Percentiles rank a stretch among this genome's conserved stretches.
phyloP scores from a whole-genome alignment of 106 monocot genomes.

The Ottelia alismoides region DNA sequence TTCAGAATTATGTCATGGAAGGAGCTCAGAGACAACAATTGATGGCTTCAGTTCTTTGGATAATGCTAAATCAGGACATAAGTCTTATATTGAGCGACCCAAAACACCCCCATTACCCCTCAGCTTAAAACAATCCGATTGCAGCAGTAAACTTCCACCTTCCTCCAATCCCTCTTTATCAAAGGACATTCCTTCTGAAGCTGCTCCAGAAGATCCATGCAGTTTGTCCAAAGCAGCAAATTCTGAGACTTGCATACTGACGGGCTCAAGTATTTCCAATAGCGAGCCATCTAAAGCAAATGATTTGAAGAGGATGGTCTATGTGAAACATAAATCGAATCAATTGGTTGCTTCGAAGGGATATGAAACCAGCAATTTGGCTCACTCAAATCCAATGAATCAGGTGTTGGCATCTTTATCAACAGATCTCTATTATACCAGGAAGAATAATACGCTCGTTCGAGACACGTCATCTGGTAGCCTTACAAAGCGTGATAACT shows the following conservation, averaged over 20 bases:
- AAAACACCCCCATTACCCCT: conserved; percentile 37
- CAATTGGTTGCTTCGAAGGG: conserved; percentile 54
- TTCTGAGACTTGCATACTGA: conserved; percentile 5
- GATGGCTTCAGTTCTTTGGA: too few relatives aligned
- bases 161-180: conserved; percentile 8
- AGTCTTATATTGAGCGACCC: conserved; percentile 36
- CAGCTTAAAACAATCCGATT: conserved; percentile 18
- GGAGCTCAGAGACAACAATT: too few relatives aligned
- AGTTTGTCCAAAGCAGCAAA: conserved; percentile 11
- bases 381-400: conserved; percentile 10
- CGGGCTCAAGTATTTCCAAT: conserved; percentile 2
- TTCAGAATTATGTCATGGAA: too few relatives aligned
- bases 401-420: conserved; percentile 16
- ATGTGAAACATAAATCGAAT: conserved; percentile 53
- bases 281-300: conserved; percentile 15
- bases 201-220: conserved; percentile 9
- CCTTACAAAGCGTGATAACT: too few relatives aligned
- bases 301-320: conserved; percentile 26
- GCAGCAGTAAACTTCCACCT: conserved; percentile 2
- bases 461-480: too few relatives aligned
- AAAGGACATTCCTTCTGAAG: conserved; percentile 13
- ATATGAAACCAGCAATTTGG: conserved; percentile 15
- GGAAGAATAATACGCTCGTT: conserved; percentile 67
- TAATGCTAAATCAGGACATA: conserved; percentile 11
- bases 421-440: conserved; percentile 46